Evolutionary conservation across 768 basidiomycete genomes (phyloP).

Genomic region (Phanerochaete carnosa): DNA sequence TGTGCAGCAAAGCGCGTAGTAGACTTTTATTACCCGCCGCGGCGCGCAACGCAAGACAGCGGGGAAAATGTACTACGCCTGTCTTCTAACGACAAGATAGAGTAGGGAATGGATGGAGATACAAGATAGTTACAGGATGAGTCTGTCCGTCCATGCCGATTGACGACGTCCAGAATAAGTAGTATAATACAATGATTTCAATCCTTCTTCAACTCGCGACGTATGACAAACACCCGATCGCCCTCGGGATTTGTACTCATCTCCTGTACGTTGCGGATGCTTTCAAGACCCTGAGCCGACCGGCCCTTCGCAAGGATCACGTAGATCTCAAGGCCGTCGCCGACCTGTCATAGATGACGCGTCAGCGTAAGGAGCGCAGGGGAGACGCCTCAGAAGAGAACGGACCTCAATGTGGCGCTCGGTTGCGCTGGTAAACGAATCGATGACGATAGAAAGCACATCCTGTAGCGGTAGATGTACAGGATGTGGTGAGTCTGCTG

Average conservation of each 20-base stretch:
- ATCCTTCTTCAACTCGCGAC: constrained; percentile 83
- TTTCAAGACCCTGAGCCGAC: constrained; percentile 54
- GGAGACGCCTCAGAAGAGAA: constrained; percentile 4
- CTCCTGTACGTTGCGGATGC: constrained; percentile 57
- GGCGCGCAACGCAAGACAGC: constrained; percentile 3
- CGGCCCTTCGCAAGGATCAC: constrained; percentile 75
- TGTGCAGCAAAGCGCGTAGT: neutral
- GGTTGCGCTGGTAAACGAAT: constrained; percentile 95
- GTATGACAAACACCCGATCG: constrained; percentile 74
- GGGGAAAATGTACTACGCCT: constrained; percentile 8
- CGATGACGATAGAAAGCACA: constrained; percentile 85
- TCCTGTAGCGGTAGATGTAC: constrained; percentile 75
- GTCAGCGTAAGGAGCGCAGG: neutral
- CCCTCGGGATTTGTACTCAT: constrained; percentile 57
- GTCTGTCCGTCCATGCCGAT: constrained; percentile 9
- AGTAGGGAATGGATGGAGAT: neutral
- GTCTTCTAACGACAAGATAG: constrained; percentile 8
- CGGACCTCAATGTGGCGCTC: constrained; percentile 96
- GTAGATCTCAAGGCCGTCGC: constrained; percentile 92
- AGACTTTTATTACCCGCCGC: constrained; percentile 10
- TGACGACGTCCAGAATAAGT: constrained; percentile 6
- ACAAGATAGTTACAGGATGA: constrained; percentile 5
- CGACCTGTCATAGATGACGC: constrained; percentile 53
- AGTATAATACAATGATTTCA: constrained; percentile 25
- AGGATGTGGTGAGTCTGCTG: constrained; percentile 71